Conservation (phyloP, 495 filamentous ascomycete species). For the Talaromyces borbonicus region DNA sequence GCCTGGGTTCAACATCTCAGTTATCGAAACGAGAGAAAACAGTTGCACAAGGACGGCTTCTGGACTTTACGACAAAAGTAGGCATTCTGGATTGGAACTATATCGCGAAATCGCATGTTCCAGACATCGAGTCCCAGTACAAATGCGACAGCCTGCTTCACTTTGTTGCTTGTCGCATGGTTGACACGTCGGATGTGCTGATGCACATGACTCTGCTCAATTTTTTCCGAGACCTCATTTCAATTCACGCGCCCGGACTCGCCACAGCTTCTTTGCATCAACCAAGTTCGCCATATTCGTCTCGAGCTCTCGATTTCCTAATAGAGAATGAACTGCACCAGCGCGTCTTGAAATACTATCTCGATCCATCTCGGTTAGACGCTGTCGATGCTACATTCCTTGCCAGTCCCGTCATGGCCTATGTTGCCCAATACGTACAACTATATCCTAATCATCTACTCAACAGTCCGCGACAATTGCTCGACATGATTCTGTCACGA, state of each 20-base stretch:
- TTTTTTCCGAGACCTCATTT: slow-evolving; percentile 60
- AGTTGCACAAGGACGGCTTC: slow-evolving; percentile 65
- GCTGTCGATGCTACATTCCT: slow-evolving; percentile 43
- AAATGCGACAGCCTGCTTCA: slow-evolving; percentile 54
- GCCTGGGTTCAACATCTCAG: slow-evolving; percentile 31
- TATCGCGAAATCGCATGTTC: slow-evolving; percentile 46
- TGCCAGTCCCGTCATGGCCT: slow-evolving; percentile 43
- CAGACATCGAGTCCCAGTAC: slow-evolving; percentile 50
- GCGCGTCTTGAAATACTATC: slow-evolving; percentile 40
- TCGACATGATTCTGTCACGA: slow-evolving; percentile 37
- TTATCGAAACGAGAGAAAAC: slow-evolving; percentile 56
- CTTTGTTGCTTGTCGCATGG: slow-evolving; percentile 65
- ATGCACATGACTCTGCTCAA: slow-evolving; percentile 73
- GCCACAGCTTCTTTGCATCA: slow-evolving; percentile 14
- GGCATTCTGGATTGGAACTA: slow-evolving; percentile 53
- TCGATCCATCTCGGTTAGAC: slow-evolving; percentile 42
- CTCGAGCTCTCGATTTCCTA: slow-evolving; percentile 47
- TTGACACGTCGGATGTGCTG: slow-evolving; percentile 61
- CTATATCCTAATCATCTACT: slow-evolving; percentile 46
- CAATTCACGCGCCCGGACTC: slow-evolving; percentile 31
- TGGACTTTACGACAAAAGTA: slow-evolving; percentile 60
- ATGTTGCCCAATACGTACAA: slow-evolving; percentile 47
- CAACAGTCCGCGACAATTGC: slow-evolving; percentile 24
- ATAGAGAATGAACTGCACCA: slow-evolving; percentile 40
- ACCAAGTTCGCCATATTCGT: slow-evolving; percentile 36